These are phyloP conservation scores for Sophora flavescens DNA, from an alignment of 306 rosid genomes.

Conservation along the genomic window DNA sequence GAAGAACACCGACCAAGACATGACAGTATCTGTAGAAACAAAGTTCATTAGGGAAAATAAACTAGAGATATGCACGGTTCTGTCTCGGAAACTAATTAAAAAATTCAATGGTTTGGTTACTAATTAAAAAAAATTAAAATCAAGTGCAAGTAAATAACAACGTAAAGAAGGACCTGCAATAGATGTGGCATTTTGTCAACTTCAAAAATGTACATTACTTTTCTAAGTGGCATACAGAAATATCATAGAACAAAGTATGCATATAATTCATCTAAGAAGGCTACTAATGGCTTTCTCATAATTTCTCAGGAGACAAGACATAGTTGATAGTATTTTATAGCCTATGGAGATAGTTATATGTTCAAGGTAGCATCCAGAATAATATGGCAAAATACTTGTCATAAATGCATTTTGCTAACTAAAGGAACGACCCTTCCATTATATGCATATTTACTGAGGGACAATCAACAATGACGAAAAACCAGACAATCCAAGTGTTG, in stretches of 20 bases:
- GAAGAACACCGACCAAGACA: conserved; percentile 79
- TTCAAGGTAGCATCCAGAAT: not conserved
- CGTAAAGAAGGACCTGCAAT: not conserved
- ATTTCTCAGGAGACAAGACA: conserved; percentile 5
- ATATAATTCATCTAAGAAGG: not conserved
- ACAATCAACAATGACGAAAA: not conserved
- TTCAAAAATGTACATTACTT: not conserved
- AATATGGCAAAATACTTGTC: not conserved
- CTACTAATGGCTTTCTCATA: not conserved
- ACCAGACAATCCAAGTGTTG: not conserved
- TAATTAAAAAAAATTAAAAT: not conserved
- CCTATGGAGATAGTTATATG: not conserved
- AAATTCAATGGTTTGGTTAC: conserved; percentile 28
- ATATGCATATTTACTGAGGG: not conserved
- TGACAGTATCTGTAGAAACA: conserved; percentile 78
- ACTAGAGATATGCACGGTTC: not conserved
- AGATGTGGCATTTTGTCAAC: conserved; percentile 2
- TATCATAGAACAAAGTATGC: not conserved
- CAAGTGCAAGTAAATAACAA: not conserved
- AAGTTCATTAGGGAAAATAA: conserved; percentile 10
- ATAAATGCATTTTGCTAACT: not conserved
- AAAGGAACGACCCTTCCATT: not conserved
- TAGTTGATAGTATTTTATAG: not conserved
- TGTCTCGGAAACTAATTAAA: not conserved
- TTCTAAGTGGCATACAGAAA: not conserved